Conservation (phyloP, 2,329 filamentous ascomycete species). For the Alternaria infectoria region DNA sequence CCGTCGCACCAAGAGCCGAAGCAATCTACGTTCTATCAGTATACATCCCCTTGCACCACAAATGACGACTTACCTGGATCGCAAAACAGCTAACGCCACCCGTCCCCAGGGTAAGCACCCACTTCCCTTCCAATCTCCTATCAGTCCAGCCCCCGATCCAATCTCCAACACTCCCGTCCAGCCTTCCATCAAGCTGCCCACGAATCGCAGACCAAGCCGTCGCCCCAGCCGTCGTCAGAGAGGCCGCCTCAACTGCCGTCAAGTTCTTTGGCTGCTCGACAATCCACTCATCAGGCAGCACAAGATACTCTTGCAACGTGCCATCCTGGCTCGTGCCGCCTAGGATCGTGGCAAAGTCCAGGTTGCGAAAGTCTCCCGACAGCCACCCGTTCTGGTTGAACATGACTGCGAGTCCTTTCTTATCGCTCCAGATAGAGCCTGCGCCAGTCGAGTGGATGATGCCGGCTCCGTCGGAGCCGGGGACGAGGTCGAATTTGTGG, state of each 20-base stretch:
- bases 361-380: background rate
- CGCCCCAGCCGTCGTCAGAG: slow-evolving; percentile 26
- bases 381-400: background rate
- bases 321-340: slow-evolving; percentile 29
- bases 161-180: slow-evolving; percentile 1
- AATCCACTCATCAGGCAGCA: slow-evolving; percentile 26
- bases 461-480: slow-evolving; percentile 30
- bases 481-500: slow-evolving; percentile 20
- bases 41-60: background rate
- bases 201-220: slow-evolving; percentile 29
- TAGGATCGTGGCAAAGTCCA: background rate
- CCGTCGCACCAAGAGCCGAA: slow-evolving; percentile 53
- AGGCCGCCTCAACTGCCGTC: slow-evolving; percentile 38
- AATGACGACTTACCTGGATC: slow-evolving; percentile 22
- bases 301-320: slow-evolving; percentile 41
- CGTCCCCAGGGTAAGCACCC: slow-evolving; percentile 68
- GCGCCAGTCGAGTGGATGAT: slow-evolving; percentile 26
- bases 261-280: slow-evolving; percentile 24
- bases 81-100: slow-evolving; percentile 50
- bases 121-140: slow-evolving; percentile 27
- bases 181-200: slow-evolving; percentile 4
- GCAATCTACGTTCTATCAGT: slow-evolving; percentile 30
- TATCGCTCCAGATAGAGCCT: background rate
- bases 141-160: slow-evolving; percentile 15
- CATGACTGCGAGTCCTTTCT: background rate